Percentiles rank a stretch among this genome's conserved stretches.
These are phyloP conservation scores for Globisporangium heterothallicum DNA, from an alignment of 352 stramenopile genomes.

Conservation along the genomic window DNA sequence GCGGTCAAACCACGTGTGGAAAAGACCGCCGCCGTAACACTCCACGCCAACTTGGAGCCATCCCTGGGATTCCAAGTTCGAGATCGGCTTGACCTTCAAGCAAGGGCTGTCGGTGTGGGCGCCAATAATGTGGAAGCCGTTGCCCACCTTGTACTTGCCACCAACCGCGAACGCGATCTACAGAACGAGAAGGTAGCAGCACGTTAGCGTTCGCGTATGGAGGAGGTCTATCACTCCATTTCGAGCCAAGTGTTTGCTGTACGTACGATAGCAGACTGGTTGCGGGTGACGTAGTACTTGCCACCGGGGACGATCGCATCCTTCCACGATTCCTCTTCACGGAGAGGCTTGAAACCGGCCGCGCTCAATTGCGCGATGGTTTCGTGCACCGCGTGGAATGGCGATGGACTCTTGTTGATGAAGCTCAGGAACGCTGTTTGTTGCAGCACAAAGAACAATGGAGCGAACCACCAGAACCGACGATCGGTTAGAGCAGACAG, in stretches of 20 bases:
- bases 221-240: no score
- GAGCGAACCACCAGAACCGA: slow-evolving; percentile 4
- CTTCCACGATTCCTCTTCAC: slow-evolving; percentile 78
- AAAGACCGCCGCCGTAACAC: slow-evolving; percentile 90
- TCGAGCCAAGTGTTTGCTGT: no score
- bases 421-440: slow-evolving; percentile 84
- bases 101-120: slow-evolving; percentile 96
- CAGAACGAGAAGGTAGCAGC: not conserved
- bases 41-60: slow-evolving; percentile 83
- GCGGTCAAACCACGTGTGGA: slow-evolving; percentile 98
- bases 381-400: slow-evolving; percentile 92
- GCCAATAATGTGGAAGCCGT: slow-evolving; percentile 95
- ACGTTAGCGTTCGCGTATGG: no score
- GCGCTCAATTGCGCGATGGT: slow-evolving; percentile 71
- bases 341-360: slow-evolving; percentile 90
- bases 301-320: slow-evolving; percentile 60
- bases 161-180: slow-evolving; percentile 92
- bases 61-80: slow-evolving; percentile 82
- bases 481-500: not conserved
- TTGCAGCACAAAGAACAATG: not conserved
- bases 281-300: slow-evolving; percentile 98
- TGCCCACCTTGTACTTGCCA: slow-evolving; percentile 85
- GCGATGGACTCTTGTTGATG: slow-evolving; percentile 92
- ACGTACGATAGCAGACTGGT: slow-evolving; percentile 91
- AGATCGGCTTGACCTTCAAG: slow-evolving; percentile 94